These are phyloP conservation scores for Sistotremastrum suecicum DNA, from an alignment of 768 basidiomycete species.

Conservation along the genomic window DNA sequence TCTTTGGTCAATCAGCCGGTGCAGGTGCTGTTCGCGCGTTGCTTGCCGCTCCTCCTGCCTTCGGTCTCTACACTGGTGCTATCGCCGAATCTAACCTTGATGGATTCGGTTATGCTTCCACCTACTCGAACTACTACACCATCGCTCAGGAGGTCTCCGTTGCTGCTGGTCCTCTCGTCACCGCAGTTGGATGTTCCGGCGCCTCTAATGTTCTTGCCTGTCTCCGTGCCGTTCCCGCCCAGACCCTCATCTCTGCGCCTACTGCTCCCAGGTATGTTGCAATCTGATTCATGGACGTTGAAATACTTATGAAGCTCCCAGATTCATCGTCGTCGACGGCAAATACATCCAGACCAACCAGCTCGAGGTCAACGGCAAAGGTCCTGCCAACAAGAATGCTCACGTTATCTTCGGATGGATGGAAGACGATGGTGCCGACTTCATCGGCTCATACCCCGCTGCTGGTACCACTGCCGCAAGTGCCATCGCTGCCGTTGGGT, in stretches of 20 bases:
- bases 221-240: constrained; percentile 20
- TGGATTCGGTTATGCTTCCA: constrained; percentile 32
- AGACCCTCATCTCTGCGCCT: constrained; percentile 21
- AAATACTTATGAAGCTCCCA: constrained; percentile 1
- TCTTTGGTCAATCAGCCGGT: constrained; percentile 43
- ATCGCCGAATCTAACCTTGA: constrained; percentile 33
- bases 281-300: background rate
- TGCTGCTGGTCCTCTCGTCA: constrained; percentile 23
- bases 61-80: constrained; percentile 26
- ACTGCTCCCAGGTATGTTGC: constrained; percentile 19
- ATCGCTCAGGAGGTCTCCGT: constrained; percentile 23
- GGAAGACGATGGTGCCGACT: constrained; percentile 35
- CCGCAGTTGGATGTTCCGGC: constrained; percentile 26
- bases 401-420: constrained; percentile 37
- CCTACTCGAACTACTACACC: constrained; percentile 35
- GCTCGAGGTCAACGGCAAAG: constrained; percentile 25
- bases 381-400: constrained; percentile 23
- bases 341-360: constrained; percentile 26
- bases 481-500: constrained; percentile 10
- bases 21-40: constrained; percentile 28
- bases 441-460: constrained; percentile 24
- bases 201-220: constrained; percentile 22
- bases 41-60: constrained; percentile 20
- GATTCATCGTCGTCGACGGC: constrained; percentile 32
- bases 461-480: constrained; percentile 5